A percentile compares a stretch with the other conserved stretches of the same genome.
Conservation (phyloP, 371 early-diverging fungal genomes). For the Mycotypha africana region DNA sequence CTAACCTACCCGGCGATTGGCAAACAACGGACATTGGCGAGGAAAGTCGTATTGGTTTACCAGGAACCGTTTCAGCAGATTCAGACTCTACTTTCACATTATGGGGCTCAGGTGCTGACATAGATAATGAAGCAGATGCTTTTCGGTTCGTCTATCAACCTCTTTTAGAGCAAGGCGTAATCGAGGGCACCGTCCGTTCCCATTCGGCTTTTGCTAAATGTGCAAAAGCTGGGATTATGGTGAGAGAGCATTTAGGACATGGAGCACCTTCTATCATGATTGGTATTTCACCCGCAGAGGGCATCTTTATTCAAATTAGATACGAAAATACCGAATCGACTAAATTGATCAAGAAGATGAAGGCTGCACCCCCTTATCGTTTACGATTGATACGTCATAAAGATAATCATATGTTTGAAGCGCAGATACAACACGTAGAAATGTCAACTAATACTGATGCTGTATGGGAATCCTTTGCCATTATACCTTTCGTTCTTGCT, state of each 20-base stretch:
- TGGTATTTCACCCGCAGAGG: conserved; percentile 37
- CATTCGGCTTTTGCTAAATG: conserved; percentile 42
- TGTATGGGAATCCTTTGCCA: conserved; percentile 26
- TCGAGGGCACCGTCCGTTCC: conserved; percentile 28
- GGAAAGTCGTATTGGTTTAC: conserved; percentile 28
- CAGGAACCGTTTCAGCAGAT: conserved; percentile 41
- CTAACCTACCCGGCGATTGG: conserved; percentile 38
- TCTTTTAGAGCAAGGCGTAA: conserved; percentile 16
- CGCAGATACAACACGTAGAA: conserved; percentile 14
- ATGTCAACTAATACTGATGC: not conserved
- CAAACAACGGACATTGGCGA: conserved; percentile 43
- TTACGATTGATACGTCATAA: conserved; percentile 23
- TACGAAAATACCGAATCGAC: conserved; percentile 20
- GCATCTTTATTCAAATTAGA: conserved; percentile 31
- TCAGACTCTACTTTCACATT: conserved; percentile 34
- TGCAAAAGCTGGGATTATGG: conserved; percentile 45
- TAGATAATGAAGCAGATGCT: conserved; percentile 27
- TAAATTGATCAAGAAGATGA: conserved; percentile 25
- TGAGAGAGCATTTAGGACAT: conserved; percentile 37
- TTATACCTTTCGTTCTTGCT: conserved; percentile 18
- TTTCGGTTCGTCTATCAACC: conserved; percentile 40
- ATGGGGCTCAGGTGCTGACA: conserved; percentile 42
- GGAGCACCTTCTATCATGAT: conserved; percentile 35
- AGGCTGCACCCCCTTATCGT: conserved; percentile 34
- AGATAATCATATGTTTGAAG: conserved; percentile 6